Evolutionary conservation across 108 stramenopile species (phyloP).

Genomic region (Fragilariopsis cylindrus): DNA sequence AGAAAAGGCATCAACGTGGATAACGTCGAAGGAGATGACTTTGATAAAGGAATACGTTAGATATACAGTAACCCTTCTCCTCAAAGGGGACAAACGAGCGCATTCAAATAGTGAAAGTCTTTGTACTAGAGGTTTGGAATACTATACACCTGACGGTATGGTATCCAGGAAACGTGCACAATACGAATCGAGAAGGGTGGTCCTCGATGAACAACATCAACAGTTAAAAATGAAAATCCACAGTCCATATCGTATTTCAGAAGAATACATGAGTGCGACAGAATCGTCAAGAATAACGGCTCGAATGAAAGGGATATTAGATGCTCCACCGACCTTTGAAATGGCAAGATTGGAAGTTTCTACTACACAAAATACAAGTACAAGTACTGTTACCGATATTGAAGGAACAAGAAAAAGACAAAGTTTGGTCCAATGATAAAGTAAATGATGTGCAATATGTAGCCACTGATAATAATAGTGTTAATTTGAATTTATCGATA

Average conservation of each 20-base stretch:
- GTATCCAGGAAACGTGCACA: not conserved
- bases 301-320: not conserved
- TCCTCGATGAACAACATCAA: slow-evolving; percentile 23
- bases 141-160: slow-evolving; percentile 14
- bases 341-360: no score
- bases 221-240: slow-evolving; percentile 7
- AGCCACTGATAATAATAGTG: no score
- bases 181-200: slow-evolving; percentile 5
- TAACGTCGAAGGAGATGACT: slow-evolving; percentile 11
- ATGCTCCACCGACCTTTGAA: not conserved
- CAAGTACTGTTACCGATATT: no score
- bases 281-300: not conserved
- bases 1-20: slow-evolving; percentile 15
- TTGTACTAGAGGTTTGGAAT: slow-evolving; percentile 21
- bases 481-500: no score
- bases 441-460: no score
- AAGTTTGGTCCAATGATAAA: no score
- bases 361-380: no score
- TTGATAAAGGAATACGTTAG: not conserved
- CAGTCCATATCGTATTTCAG: slow-evolving; percentile 14
- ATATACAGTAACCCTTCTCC: not conserved
- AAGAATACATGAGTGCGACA: slow-evolving; percentile 20
- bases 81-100: slow-evolving; percentile 2
- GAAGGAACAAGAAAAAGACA: no score
- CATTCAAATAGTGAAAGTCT: not conserved